Base-by-base conservation (phyloP, 805 yeast genomes). In the Wickerhamiella australiensis region DNA sequence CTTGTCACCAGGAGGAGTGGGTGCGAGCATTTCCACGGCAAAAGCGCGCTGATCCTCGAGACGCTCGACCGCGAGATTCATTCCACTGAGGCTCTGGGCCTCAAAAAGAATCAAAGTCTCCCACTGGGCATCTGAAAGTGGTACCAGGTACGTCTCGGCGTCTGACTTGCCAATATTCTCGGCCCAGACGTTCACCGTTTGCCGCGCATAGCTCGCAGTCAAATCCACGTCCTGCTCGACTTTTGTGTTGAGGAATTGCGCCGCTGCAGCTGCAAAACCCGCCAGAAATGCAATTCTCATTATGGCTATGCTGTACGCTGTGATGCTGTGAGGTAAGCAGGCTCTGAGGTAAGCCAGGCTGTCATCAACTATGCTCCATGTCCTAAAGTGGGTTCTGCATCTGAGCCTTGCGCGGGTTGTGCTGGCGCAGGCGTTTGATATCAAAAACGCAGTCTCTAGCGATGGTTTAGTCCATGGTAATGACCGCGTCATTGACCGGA, bases 1-100 rank as follows among this genome's bases (percentile, higher is more conserved):
- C 27, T 66, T 65, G 21, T 78, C 72, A 31, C 78, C 76, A 23
- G 94, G 84, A 8, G 81, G 74, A 50, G 88, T 67, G 36, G 92
- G 83, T 42, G 70, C 69, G 11, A 85, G 83, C 46, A 87, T 67
- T 31, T 60, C 62, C 26, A 85, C 53, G 51, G 67, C 64, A 62
- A 75, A 79, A 9, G 42, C 42, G 45, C 22, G 37, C 41, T 41
- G 12, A 18, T 29, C 52, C 15, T 43, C 44, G 33, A 21, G 38
- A 21, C 23, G 42, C 2, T 23, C 43, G 7, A 31, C 46, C 6
- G 12, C 59, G 65, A 42, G 65, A 52, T 37, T 59, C 61, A 21
- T 58, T 13, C 64, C 65, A 7, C 51, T 44, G 17, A 51, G 52
- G 46, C 67, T 59, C 36, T 63, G 61, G 43, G 71, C 72, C 41